Evolutionary conservation across 2,329 filamentous ascomycete genomes (phyloP).

Genomic region (Didymella exigua): DNA sequence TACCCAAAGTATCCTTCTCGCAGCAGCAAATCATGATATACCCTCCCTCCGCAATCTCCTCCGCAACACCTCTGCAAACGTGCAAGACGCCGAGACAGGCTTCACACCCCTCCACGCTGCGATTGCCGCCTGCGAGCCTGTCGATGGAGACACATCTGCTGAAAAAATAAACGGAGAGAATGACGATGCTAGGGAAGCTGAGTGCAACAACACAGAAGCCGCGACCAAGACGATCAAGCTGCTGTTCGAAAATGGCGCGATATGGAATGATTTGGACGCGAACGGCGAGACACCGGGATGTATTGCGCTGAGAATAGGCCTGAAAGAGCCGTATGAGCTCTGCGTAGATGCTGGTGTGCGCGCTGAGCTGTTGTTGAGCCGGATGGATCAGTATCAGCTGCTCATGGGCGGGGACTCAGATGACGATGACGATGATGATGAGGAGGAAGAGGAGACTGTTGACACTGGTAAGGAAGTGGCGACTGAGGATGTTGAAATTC

Average conservation of each 20-base stretch:
- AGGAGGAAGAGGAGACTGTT: slow-evolving; percentile 36
- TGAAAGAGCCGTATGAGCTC: slow-evolving; percentile 74
- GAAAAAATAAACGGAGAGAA: slow-evolving; percentile 34
- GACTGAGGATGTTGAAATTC: slow-evolving; percentile 24
- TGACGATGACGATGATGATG: slow-evolving; percentile 56
- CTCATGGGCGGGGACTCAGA: slow-evolving; percentile 64
- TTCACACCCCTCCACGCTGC: slow-evolving; percentile 89
- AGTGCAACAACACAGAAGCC: slow-evolving; percentile 55
- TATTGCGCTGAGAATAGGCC: slow-evolving; percentile 72
- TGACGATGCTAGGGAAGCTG: slow-evolving; percentile 36
- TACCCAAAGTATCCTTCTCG: slow-evolving; percentile 67
- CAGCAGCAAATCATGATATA: slow-evolving; percentile 70
- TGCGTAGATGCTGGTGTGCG: slow-evolving; percentile 90
- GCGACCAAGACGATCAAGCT: slow-evolving; percentile 71
- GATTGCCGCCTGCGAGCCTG: slow-evolving; percentile 66
- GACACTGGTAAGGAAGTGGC: slow-evolving; percentile 17
- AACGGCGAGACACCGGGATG: slow-evolving; percentile 92
- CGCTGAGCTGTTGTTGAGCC: slow-evolving; percentile 82
- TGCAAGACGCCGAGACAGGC: slow-evolving; percentile 82
- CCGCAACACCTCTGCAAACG: slow-evolving; percentile 67
- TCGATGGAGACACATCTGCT: slow-evolving; percentile 46
- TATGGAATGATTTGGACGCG: slow-evolving; percentile 93
- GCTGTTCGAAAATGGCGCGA: slow-evolving; percentile 84
- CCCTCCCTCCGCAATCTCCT: slow-evolving; percentile 72
- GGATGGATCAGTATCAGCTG: slow-evolving; percentile 81